These are phyloP conservation scores for Phytophthora meadii DNA, from an alignment of 352 stramenopile genomes.

Conservation along the genomic window DNA sequence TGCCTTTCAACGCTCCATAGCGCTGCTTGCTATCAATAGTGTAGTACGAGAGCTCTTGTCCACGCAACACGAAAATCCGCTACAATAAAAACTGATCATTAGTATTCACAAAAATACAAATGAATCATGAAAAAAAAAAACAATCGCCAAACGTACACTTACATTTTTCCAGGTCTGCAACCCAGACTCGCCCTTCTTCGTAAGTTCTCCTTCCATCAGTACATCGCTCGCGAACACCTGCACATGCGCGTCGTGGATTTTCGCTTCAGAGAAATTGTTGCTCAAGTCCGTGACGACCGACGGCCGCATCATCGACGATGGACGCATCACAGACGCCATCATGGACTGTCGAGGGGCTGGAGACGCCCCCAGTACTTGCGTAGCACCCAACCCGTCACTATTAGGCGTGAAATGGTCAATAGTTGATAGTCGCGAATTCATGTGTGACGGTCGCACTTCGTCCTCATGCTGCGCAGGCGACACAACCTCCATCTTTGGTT, in stretches of 20 bases:
- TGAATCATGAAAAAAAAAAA: not conserved
- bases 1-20: conserved; percentile 67
- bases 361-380: conserved; percentile 10
- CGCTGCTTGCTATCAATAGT: conserved; percentile 60
- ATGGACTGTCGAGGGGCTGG: conserved; percentile 32
- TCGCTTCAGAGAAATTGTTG: conserved; percentile 70
- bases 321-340: conserved; percentile 38
- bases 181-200: conserved; percentile 70
- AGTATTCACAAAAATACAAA: not conserved
- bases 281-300: conserved; percentile 60
- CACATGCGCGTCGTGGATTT: conserved; percentile 62
- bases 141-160: conserved; percentile 39
- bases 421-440: conserved; percentile 41
- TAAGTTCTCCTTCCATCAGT: conserved; percentile 74
- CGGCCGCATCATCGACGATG: conserved; percentile 50
- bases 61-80: conserved; percentile 76
- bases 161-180: conserved; percentile 77
- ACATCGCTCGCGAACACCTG: conserved; percentile 71
- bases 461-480: conserved; percentile 20
- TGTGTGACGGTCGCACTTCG: conserved; percentile 29
- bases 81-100: conserved; percentile 18
- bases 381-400: conserved; percentile 7
- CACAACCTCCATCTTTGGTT: conserved; percentile 20
- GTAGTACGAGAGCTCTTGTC: conserved; percentile 77
- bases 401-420: conserved; percentile 26